These are phyloP conservation scores for Arachnopeziza araneosa DNA, from an alignment of 2,329 filamentous ascomycete species.

Conservation along the genomic window DNA sequence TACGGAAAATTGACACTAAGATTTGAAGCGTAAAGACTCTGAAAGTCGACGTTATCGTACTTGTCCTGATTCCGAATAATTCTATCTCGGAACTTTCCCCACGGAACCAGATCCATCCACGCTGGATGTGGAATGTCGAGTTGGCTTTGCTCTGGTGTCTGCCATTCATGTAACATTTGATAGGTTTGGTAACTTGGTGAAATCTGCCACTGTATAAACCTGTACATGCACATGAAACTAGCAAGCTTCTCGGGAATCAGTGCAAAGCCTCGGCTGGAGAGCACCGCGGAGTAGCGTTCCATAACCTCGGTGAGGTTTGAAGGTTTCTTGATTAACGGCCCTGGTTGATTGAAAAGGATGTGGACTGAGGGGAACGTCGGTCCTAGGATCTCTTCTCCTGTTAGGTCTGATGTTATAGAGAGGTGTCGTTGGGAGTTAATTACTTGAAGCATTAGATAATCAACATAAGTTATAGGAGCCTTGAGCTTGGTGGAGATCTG, in stretches of 20 bases:
- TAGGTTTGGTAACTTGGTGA: slow-evolving; percentile 22
- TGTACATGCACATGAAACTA: slow-evolving; percentile 30
- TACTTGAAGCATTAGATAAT: slow-evolving; percentile 26
- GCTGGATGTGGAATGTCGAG: slow-evolving; percentile 25
- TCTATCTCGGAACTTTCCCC: slow-evolving; percentile 25
- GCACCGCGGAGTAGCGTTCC: slow-evolving; percentile 23
- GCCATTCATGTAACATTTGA: slow-evolving; percentile 24
- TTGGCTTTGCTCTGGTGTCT: slow-evolving; percentile 21
- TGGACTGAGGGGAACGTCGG: slow-evolving; percentile 25
- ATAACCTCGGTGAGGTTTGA: slow-evolving; percentile 23
- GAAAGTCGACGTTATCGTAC: slow-evolving; percentile 26
- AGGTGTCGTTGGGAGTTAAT: background rate
- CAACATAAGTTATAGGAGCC: slow-evolving; percentile 23
- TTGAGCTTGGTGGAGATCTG: slow-evolving; percentile 29
- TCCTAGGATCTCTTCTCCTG: slow-evolving; percentile 19
- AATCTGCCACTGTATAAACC: slow-evolving; percentile 29
- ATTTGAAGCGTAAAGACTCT: slow-evolving; percentile 24
- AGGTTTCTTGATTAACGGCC: slow-evolving; percentile 15
- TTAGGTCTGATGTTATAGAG: slow-evolving; percentile 14
- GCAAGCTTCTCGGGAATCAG: slow-evolving; percentile 27
- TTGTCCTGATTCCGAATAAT: slow-evolving; percentile 25
- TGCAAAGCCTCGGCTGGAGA: slow-evolving; percentile 23
- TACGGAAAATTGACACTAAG: slow-evolving; percentile 25
- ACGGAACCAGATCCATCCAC: slow-evolving; percentile 29
- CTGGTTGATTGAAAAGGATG: slow-evolving; percentile 23